A percentile compares a stretch with the other conserved stretches of the same genome.
phyloP scores from a whole-genome alignment of 441 rosid genomes.

The Erodium moschatum region DNA sequence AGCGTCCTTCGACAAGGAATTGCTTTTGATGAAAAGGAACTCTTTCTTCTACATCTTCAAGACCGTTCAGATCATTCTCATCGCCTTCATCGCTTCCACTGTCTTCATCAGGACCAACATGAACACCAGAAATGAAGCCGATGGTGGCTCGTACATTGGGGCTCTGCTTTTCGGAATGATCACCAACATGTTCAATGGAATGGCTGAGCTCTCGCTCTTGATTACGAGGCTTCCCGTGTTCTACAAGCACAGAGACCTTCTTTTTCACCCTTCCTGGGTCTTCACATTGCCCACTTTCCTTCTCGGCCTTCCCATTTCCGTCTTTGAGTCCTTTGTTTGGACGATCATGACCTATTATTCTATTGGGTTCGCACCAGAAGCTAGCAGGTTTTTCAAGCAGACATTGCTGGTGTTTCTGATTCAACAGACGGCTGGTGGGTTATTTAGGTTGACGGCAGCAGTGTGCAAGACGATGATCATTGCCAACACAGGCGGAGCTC shows the following conservation, averaged over 20 bases:
- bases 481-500: conserved; percentile 65
- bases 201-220: conserved; percentile 55
- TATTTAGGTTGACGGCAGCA: conserved; percentile 60
- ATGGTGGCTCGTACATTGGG: conserved; percentile 47
- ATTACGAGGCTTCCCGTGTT: conserved; percentile 74
- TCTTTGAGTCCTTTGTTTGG: conserved; percentile 63
- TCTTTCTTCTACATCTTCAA: conserved; percentile 55
- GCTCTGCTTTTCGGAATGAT: conserved; percentile 54
- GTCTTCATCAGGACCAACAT: conserved; percentile 49
- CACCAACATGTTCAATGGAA: conserved; percentile 76
- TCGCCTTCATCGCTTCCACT: conserved; percentile 52
- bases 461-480: conserved; percentile 69
- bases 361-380: conserved; percentile 67
- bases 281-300: conserved; percentile 63
- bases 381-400: conserved; percentile 69
- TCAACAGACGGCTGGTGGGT: conserved; percentile 81
- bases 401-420: conserved; percentile 47
- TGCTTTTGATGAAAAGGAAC: conserved; percentile 63
- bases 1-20: conserved; percentile 70
- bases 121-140: conserved; percentile 38
- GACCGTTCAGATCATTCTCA: conserved; percentile 52
- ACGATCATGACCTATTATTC: conserved; percentile 50
- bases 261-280: conserved; percentile 73
- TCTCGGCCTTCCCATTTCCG: conserved; percentile 51
- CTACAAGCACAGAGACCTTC: conserved; percentile 26